Percentiles rank a stretch among this genome's conserved stretches.
Evolutionary conservation across 257 asterid species (phyloP).

Genomic region (Plantago major): DNA sequence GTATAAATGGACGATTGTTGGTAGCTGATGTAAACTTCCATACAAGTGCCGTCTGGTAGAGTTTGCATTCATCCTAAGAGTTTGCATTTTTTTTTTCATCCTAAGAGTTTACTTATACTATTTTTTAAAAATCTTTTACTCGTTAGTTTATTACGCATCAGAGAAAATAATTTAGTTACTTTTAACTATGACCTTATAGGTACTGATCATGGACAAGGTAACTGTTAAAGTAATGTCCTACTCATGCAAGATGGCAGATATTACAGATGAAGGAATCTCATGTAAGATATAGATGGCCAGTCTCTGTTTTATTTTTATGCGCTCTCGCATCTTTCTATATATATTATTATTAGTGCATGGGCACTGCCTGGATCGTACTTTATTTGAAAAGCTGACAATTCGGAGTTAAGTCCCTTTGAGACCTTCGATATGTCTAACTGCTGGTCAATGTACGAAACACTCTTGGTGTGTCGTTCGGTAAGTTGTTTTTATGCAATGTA

Average conservation of each 20-base stretch:
- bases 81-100: too few species aligned
- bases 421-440: neutral
- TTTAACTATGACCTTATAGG: conserved; percentile 44
- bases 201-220: conserved; percentile 93
- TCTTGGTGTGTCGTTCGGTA: neutral
- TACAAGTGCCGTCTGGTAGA: neutral
- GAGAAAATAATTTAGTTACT: conserved; percentile 8
- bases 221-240: conserved; percentile 93
- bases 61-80: neutral
- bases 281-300: conserved; percentile 82
- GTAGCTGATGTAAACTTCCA: neutral
- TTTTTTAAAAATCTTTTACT: too few species aligned
- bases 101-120: too few species aligned
- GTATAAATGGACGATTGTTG: conserved; percentile 3
- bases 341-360: conserved; percentile 9
- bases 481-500: neutral
- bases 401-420: conserved; percentile 6
- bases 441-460: neutral
- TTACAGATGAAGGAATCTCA: conserved; percentile 98
- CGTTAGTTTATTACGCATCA: conserved; percentile 2
- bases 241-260: conserved; percentile 98
- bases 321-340: conserved; percentile 13
- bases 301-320: conserved; percentile 26
- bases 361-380: neutral
- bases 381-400: conserved; percentile 3